Evolutionary conservation across 139 green algal species (phyloP).

Genomic region (Spirogloea muscicola): DNA sequence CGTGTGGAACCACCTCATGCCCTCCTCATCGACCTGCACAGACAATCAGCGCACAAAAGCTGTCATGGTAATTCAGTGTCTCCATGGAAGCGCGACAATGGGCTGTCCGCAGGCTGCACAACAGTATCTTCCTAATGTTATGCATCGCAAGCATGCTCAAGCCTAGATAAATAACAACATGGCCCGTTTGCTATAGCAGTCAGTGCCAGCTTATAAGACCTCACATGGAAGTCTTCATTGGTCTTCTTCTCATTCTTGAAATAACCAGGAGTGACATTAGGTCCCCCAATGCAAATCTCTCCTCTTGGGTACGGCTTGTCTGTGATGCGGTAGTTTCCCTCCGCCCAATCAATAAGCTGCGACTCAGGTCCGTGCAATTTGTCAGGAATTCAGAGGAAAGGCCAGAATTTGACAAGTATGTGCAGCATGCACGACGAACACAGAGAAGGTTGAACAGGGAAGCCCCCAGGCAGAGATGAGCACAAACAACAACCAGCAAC

Average conservation of each 20-base stretch:
- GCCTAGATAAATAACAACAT: too few species aligned
- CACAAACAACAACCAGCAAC: not conserved
- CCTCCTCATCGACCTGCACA: conserved; percentile 25
- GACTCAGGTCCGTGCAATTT: too few species aligned
- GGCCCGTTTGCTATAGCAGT: not conserved
- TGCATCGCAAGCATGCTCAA: too few species aligned
- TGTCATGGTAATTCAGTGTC: too few species aligned
- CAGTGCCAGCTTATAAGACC: too few species aligned
- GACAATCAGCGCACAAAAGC: too few species aligned
- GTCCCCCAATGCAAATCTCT: conserved; percentile 52
- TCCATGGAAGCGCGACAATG: too few species aligned
- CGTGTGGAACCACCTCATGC: conserved; percentile 52
- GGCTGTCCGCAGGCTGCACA: too few species aligned
- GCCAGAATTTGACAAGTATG: too few species aligned
- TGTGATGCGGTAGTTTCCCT: conserved; percentile 69
- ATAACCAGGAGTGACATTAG: conserved; percentile 47
- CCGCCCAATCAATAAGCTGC: conserved; percentile 55
- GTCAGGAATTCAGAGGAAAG: too few species aligned
- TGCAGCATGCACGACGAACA: too few species aligned
- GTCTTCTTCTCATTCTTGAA: conserved; percentile 51
- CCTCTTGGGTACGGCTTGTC: conserved; percentile 43
- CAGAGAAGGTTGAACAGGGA: not conserved
- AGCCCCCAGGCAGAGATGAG: not conserved
- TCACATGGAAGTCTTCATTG: conserved; percentile 33
- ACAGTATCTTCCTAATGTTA: too few species aligned